phyloP scores from a whole-genome alignment of 2,329 filamentous ascomycete species.

The Beauveria australis region DNA sequence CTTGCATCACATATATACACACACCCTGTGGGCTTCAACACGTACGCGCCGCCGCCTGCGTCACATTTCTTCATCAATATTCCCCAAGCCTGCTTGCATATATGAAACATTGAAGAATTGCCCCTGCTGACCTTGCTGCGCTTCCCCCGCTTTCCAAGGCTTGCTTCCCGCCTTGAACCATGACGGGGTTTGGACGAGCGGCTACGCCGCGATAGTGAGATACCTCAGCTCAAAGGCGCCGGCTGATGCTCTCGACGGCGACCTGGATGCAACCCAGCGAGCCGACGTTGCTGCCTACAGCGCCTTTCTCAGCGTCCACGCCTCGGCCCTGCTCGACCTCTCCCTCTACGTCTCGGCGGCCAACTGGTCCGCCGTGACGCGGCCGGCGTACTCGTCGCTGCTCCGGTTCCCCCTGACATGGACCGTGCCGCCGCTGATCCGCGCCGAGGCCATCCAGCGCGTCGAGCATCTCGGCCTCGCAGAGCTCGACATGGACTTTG shows the following conservation, averaged over 20 bases:
- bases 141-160: conserved; percentile 29
- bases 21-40: background rate
- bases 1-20: background rate
- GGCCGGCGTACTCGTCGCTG: conserved; percentile 71
- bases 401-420: conserved; percentile 85
- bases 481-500: conserved; percentile 54
- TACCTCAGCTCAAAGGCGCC: conserved; percentile 40
- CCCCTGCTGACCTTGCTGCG: conserved; percentile 14
- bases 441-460: conserved; percentile 59
- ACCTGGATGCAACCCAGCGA: conserved; percentile 29
- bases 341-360: conserved; percentile 84
- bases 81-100: conserved; percentile 8
- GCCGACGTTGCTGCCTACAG: conserved; percentile 47
- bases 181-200: conserved; percentile 44
- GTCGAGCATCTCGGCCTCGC: conserved; percentile 64
- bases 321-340: conserved; percentile 72
- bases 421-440: conserved; percentile 67
- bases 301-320: conserved; percentile 65
- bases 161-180: conserved; percentile 48
- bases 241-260: conserved; percentile 30
- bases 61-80: background rate
- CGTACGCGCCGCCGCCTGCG: conserved; percentile 10
- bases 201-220: conserved; percentile 52
- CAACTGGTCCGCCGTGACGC: conserved; percentile 72
- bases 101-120: conserved; percentile 4